Evolutionary conservation across 495 filamentous ascomycete species (phyloP), one percentile per base, ranked within the genome.

Genomic region (Aspergillus ellipticus): DNA sequence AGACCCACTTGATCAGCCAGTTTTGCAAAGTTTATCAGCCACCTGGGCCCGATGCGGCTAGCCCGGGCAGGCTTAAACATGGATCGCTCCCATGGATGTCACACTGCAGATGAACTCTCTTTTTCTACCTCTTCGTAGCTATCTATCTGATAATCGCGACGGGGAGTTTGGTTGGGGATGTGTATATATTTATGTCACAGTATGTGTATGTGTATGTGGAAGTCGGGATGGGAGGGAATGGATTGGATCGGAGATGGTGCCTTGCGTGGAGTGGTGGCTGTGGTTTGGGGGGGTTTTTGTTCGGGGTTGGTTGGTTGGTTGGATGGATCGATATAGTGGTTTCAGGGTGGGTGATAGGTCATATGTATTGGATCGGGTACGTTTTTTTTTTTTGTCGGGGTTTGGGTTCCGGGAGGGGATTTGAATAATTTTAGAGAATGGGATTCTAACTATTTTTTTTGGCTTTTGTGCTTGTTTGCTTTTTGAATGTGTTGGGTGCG

Each of bases 11-110:
- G 63, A 62, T 63, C 53, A 55, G 54, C 63, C 46, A 45, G 48
- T 62, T 59, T 49, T 62, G 57, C 53, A 60, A 62, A 73, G 66
- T 68, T 68, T 70, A 73, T 67, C 49, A 54, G 22, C 28, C 56
- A 56, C 61, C 64, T 69, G n/a, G 3, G 0, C 65, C 61, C 2
- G 56, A 62, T 49, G 0, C 13, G 62, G 70, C 70, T 72, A 68
- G 39, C 35, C 16, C 7, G 0, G n/a, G 35, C 10, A 51, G 51
- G 55, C 56, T 57, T 58, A 66, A 57, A 62, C 54, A 55, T 60
- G 45, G 61, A 68, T 59, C 43, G 48, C 42, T 54, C 46, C 58
- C 53, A 49, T 45, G 43, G 55, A 54, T 54, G 51, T 57, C 45
- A 49, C 58, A 60, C 57, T 59, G 57, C 57, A 59, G 57, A 54